Conservation (phyloP, 208 protist genomes). For the Leishmania major region DNA sequence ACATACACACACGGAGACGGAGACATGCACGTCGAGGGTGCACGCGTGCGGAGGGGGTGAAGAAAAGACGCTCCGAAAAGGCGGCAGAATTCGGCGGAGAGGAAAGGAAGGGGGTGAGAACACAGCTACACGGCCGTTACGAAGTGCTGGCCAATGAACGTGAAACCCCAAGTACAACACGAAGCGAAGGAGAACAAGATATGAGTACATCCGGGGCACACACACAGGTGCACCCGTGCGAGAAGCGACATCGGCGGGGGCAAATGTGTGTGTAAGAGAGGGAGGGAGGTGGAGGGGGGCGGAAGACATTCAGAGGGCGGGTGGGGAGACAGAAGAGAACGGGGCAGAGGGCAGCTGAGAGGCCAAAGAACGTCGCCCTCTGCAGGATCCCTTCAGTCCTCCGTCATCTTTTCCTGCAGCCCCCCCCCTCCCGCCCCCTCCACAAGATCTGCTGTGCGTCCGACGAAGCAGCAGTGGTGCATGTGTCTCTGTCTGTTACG, state of each 20-base stretch:
- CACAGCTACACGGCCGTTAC: background rate
- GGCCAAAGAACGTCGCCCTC: background rate
- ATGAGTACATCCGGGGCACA: background rate
- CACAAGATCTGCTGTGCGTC: background rate
- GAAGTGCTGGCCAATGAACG: background rate
- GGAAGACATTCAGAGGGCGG: background rate
- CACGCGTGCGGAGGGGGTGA: background rate
- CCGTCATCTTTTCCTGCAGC: background rate
- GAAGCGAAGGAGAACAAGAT: too few relatives aligned
- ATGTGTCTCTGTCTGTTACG: background rate
- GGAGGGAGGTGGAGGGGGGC: background rate
- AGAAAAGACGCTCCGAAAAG: background rate
- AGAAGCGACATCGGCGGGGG: background rate
- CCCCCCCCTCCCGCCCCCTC: background rate
- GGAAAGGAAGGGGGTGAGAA: background rate
- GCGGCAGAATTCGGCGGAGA: background rate
- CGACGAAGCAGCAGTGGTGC: background rate
- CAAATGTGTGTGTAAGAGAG: background rate
- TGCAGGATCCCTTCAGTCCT: background rate
- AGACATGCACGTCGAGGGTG: background rate
- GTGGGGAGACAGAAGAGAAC: background rate
- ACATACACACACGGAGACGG: background rate
- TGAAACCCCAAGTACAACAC: too few relatives aligned
- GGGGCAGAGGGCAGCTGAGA: background rate
- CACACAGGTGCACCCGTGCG: background rate